These are phyloP conservation scores for Leccinum rimulosum DNA, from an alignment of 768 basidiomycete species.

Conservation along the genomic window DNA sequence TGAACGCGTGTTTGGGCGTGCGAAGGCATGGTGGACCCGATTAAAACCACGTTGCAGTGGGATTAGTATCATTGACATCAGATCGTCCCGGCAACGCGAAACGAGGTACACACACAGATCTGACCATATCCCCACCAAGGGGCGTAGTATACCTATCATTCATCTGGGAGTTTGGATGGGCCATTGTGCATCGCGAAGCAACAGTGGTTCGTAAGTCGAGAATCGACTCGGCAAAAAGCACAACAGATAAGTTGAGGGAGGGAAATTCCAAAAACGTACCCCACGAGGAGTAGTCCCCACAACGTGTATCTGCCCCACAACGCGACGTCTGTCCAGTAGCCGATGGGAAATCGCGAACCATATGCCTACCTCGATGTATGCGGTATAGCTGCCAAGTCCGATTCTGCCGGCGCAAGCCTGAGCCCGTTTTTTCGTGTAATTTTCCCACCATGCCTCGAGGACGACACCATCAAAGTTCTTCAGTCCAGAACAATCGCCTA, in stretches of 20 bases:
- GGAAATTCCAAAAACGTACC: not conserved
- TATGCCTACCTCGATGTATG: not conserved
- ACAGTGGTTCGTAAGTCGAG: not conserved
- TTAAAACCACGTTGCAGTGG: not conserved
- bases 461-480: too few relatives aligned
- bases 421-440: not conserved
- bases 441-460: not conserved
- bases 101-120: not conserved
- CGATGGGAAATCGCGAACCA: not conserved
- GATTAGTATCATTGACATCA: too few relatives aligned
- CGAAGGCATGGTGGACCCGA: not conserved
- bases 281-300: not conserved
- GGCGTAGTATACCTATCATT: not conserved
- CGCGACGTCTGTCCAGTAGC: not conserved
- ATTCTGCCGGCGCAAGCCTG: not conserved
- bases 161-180: not conserved
- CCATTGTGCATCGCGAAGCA: not conserved
- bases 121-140: not conserved
- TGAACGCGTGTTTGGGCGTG: not conserved
- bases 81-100: not conserved
- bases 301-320: not conserved
- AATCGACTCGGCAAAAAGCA: not conserved
- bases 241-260: not conserved
- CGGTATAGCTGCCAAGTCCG: too few relatives aligned
- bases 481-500: too few relatives aligned